phyloP scores from a whole-genome alignment of 331 rosid genomes.

The Quercus tomentella region DNA sequence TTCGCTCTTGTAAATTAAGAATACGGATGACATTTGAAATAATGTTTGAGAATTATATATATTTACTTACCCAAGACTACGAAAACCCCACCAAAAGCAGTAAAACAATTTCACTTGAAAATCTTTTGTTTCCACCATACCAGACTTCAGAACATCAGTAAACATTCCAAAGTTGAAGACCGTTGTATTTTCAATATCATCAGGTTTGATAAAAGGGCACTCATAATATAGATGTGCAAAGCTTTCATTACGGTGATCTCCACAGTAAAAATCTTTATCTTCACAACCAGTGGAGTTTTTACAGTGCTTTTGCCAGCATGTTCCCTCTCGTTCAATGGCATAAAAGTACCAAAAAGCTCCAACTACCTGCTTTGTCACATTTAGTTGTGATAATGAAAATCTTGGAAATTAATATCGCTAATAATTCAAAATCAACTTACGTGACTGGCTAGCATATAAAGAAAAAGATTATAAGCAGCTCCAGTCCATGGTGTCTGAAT shows the following conservation, averaged over 20 bases:
- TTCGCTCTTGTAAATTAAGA: too few relatives aligned
- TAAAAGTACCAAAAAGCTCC: conserved; percentile 92
- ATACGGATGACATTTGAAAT: neutral
- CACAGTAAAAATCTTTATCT: conserved; percentile 26
- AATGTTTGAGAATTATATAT: neutral
- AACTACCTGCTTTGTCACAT: conserved; percentile 37
- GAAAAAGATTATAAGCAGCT: conserved; percentile 79
- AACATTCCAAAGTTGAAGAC: conserved; percentile 67
- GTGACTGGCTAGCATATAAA: conserved; percentile 47
- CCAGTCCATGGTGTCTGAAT: conserved; percentile 88
- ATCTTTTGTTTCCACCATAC: conserved; percentile 24
- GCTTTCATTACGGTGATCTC: accelerated
- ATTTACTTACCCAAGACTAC: conserved; percentile 57
- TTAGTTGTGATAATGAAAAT: conserved; percentile 4
- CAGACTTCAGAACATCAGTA: conserved; percentile 42
- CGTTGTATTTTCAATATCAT: neutral
- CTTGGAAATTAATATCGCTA: neutral
- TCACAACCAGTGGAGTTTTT: neutral
- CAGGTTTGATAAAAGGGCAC: conserved; percentile 39
- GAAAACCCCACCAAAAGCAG: conserved; percentile 86
- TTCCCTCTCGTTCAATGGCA: conserved; percentile 49
- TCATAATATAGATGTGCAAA: neutral
- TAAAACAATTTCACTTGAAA: conserved; percentile 16
- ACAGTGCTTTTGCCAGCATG: conserved; percentile 54
- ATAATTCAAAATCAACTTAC: neutral